These are phyloP conservation scores for Pouteria glomerata DNA, from an alignment of 148 eudicot genomes.

Conservation along the genomic window DNA sequence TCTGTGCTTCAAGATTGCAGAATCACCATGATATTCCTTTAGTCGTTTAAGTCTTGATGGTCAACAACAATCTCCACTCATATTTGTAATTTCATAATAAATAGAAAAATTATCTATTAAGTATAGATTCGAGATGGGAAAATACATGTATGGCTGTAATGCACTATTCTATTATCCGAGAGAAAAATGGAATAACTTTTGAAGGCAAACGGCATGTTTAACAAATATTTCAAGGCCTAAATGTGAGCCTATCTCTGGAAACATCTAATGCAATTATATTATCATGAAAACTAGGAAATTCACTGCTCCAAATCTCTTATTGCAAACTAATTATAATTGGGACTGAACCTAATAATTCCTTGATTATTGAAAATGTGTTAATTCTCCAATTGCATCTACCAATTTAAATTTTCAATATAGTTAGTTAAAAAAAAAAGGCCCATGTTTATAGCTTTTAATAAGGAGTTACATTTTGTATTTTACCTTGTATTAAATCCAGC, in stretches of 20 bases:
- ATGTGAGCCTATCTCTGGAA: neutral
- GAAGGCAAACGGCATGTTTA: neutral
- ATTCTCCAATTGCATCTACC: neutral
- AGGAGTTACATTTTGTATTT: neutral
- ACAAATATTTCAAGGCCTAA: neutral
- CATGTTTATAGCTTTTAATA: no score
- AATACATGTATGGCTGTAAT: neutral
- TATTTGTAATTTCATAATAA: no score
- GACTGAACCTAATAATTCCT: neutral
- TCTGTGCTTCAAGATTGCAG: neutral
- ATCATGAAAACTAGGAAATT: neutral
- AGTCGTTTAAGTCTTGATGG: neutral
- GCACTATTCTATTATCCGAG: neutral
- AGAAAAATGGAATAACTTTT: neutral
- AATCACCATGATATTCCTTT: neutral
- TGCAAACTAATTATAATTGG: neutral
- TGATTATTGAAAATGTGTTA: neutral
- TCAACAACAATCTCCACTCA: no score
- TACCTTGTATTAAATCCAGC: constrained; percentile 90
- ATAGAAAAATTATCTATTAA: neutral
- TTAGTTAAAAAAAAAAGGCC: no score
- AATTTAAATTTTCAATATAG: neutral
- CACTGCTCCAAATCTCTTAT: neutral
- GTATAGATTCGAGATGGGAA: neutral
- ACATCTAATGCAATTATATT: neutral